These are phyloP conservation scores for Alliaria petiolata DNA, from an alignment of 345 rosid species.

Conservation along the genomic window DNA sequence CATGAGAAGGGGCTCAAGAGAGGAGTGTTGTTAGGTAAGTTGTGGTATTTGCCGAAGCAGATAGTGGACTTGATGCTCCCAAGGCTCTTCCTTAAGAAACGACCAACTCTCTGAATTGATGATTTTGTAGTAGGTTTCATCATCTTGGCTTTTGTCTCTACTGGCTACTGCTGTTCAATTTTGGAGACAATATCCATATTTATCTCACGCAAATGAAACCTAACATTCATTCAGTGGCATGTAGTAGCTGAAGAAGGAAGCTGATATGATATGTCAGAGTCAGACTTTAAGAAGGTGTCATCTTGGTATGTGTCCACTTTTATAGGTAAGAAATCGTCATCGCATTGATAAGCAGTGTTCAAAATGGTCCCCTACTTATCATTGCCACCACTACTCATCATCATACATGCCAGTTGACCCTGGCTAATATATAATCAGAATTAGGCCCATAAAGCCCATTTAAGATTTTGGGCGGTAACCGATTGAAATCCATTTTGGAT, in stretches of 20 bases:
- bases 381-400: neutral
- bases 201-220: conserved; percentile 16
- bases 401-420: neutral
- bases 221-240: conserved; percentile 28
- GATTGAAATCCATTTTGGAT: neutral
- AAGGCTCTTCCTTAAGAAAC: conserved; percentile 47
- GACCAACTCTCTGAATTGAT: conserved; percentile 54
- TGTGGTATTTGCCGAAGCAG: conserved; percentile 43
- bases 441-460: neutral
- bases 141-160: conserved; percentile 11
- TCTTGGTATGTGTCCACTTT: conserved; percentile 13
- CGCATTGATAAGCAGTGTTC: conserved; percentile 24
- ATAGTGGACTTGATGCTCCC: conserved; percentile 47
- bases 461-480: neutral
- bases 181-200: conserved; percentile 12
- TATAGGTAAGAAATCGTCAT: conserved; percentile 28
- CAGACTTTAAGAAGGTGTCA: conserved; percentile 32
- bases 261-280: conserved; percentile 14
- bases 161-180: neutral
- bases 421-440: neutral
- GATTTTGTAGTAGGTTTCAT: conserved; percentile 38
- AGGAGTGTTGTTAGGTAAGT: conserved; percentile 41
- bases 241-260: conserved; percentile 27
- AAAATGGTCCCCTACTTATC: conserved; percentile 36
- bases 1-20: conserved; percentile 42